phyloP scores from a whole-genome alignment of 345 rosid genomes.

The Citrus unshiu region DNA sequence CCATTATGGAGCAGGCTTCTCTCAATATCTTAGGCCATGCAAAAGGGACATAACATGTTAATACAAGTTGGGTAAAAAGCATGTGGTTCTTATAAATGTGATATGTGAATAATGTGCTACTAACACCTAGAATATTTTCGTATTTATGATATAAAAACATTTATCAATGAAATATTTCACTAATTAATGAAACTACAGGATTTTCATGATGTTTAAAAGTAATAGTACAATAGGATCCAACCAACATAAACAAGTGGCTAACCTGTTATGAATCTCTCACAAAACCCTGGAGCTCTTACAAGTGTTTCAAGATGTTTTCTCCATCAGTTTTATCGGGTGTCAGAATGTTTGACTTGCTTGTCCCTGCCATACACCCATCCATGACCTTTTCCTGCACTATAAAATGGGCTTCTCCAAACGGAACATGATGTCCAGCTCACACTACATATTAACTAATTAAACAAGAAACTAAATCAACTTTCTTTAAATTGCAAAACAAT shows the following conservation, averaged over 20 bases:
- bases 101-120: neutral
- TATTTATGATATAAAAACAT: too few species aligned
- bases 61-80: neutral
- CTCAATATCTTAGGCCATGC: neutral
- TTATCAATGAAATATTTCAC: too few species aligned
- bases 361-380: slow-evolving; percentile 91
- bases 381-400: slow-evolving; percentile 79
- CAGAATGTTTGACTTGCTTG: slow-evolving; percentile 76
- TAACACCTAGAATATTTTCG: neutral
- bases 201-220: too few species aligned
- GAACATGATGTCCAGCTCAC: slow-evolving; percentile 93
- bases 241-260: neutral
- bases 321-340: slow-evolving; percentile 81
- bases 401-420: slow-evolving; percentile 31
- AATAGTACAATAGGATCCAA: neutral
- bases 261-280: neutral
- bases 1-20: neutral
- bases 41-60: neutral
- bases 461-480: neutral
- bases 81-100: neutral
- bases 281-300: neutral
- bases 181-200: too few species aligned
- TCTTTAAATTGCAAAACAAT: neutral
- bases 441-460: slow-evolving; percentile 35
- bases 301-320: slow-evolving; percentile 49